Base-by-base conservation (phyloP, 2,329 filamentous ascomycete genomes). In the Nemania sp. region DNA sequence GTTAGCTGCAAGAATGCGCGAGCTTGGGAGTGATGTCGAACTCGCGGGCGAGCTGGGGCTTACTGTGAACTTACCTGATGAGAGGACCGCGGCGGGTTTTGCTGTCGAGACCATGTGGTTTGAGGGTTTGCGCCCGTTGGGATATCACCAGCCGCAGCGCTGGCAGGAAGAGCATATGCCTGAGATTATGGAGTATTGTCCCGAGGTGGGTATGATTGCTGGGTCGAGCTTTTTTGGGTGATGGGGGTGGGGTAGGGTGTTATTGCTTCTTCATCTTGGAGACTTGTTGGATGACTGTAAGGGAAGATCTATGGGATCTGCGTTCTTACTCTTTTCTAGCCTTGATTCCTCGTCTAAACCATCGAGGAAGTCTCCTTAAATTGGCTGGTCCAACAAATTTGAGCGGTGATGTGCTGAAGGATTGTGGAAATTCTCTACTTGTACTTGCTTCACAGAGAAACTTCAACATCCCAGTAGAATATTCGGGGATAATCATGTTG, bases 61-160 rank as follows among this genome's bases (percentile, higher is more conserved):
- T 5, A n/a, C 9, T 2, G 50, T 50, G 1, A 28, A 43, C 26
- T 31, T 75, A 36, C 68, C 69, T 2, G 49, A 47, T 7, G 56
- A 56, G 23, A 57, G 62, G 15, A 57, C 62, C 3, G 69, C 69
- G 15, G 54, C 56, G 46, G 42, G 54, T 2, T 68, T 71, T 41
- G 55, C 66, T 3, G 66, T 69, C 22, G 69, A 70, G 60, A 68
- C 66, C 12, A 48, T 66, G 4, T 70, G 64, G 54, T 60, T 62
- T 14, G 64, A 69, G 26, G 59, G 50, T 8, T 59, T 63, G 40
- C 58, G 52, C 19, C 66, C 67, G 44, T 46, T 68, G 34, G 67
- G 67, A 0, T 69, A 63, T 51, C 68, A 69, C 33, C 60, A 66
- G 57, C 59, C 65, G 11, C 49, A 56, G 1, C 54, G 64, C 20